phyloP scores from a whole-genome alignment of 352 stramenopile species.

The Phytopythium litorale region DNA sequence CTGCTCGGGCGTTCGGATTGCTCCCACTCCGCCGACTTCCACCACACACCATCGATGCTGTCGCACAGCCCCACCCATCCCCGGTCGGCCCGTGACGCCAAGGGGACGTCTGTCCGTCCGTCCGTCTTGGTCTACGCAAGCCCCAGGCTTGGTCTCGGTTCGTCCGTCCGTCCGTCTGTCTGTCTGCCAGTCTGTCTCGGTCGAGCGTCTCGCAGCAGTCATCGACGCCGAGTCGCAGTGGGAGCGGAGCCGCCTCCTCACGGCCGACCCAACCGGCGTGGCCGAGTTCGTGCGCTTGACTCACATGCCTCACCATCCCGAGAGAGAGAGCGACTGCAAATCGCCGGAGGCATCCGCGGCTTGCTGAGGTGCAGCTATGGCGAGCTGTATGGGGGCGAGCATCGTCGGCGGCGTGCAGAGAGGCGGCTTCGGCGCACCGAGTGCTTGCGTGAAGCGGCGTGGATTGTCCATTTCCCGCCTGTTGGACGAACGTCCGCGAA shows the following conservation, averaged over 20 bases:
- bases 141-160: background rate
- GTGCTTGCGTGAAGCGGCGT: background rate
- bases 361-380: background rate
- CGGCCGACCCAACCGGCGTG: background rate
- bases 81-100: background rate
- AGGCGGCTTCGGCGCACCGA: background rate
- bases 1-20: background rate
- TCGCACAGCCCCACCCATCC: constrained; percentile 1
- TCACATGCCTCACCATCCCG: constrained; percentile 1
- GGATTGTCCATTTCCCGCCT: constrained; percentile 3
- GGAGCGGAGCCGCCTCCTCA: background rate
- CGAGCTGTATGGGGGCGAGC: background rate
- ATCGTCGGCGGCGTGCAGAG: background rate
- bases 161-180: background rate
- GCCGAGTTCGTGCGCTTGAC: background rate
- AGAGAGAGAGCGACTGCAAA: background rate
- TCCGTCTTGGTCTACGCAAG: background rate
- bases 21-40: background rate
- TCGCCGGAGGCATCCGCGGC: background rate
- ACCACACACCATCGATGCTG: constrained; percentile 1
- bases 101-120: background rate
- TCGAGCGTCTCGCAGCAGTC: background rate
- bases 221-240: background rate
- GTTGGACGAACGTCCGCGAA: background rate
- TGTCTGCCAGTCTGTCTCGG: background rate